Evolutionary conservation across 257 asterid species (phyloP), one percentile per base, ranked within the genome.

Genomic region (Anisodus acutangulus): DNA sequence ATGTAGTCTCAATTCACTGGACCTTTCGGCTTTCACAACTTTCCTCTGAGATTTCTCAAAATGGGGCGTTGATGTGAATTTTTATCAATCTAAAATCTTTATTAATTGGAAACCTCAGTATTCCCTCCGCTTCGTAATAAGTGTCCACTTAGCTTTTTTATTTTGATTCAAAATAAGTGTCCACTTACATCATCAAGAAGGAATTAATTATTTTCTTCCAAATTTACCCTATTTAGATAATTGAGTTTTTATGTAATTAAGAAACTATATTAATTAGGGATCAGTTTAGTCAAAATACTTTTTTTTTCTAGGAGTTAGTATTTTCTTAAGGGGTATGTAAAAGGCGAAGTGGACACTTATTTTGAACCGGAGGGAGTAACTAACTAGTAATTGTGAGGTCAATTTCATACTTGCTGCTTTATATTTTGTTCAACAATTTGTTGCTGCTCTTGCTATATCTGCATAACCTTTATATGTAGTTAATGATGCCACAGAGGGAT

Each of bases 331-430:
- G 45, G 45, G 3, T 41, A 2, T 41, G 45, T 4, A 41, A 41
- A 41, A 41, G 45, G 45, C 45, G 3, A 41, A 41, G 45, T 41
- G 45, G 5, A 41, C 45, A 41, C 45, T 41, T 41, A 41, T 41
- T 41, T 41, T 41, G 45, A 41, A 41, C 4, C 45, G 45, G 45
- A 1, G 45, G 45, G 45, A 41, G 5, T 41, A 49, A 22, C 81
- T 22, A 47, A 19, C 0, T 47, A 19, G 63, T 51, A 51, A 51
- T 76, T 76, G 13, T 51, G 45, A 76, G 81, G 2, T 3, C 12
- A 51, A 26, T 51, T 76, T 26, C 63, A 26, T 51, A 53, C 81
- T 76, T 26, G 26, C 81, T 76, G 47, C 81, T 31, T 10, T 78
- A 53, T 53, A 53, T n/a, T 51, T 53, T 53, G 82, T 53, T 53